Base-by-base conservation (phyloP, 257 asterid genomes). In the Nicotiana benthamiana region DNA sequence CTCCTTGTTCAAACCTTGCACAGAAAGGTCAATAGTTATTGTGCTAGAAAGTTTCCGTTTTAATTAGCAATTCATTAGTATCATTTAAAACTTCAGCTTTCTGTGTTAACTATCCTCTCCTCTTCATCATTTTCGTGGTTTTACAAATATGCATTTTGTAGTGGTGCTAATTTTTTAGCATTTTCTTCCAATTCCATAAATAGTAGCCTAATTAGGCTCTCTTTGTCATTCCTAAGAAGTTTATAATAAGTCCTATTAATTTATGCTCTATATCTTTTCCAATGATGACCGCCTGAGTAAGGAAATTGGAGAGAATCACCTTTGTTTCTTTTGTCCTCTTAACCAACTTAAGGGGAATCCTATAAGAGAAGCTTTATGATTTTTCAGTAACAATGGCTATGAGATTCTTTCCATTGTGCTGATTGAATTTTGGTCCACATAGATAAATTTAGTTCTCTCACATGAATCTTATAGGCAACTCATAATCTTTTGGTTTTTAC, bases 251-350 rank as follows among this genome's bases (percentile, higher is more conserved):
- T 28, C 30, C n/a, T 36, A 40, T 36, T 67, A 26, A 18, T 52
- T 56, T 46, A 26, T 53, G 54, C 11, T 75, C 60, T 60, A 22
- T 46, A 24, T 67, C 54, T 24, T 60, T 70, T 83, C 27, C 67
- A 20, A n/a, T 13, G 12, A 26, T 57, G 20, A 32, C 24, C 18
- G 18, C 61, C 70, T 77, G 22, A 46, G 22, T 24, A 72, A 72
- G 46, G 77, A 22, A 22, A 46, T 43, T 22, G 77, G 77, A 60
- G 75, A 46, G 75, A 60, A 79, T 62, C 40, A 62, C 62, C 11
- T 79, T 62, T 76, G 30, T 76, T 46, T 22, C 11, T 13, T 67
- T 75, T 59, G 61, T 61, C 54, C 57, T 78, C 28, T 78, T 78
- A n/a, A 11, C 70, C 22, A 77, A 54, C 43, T 77, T 77, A 32